Conservation (phyloP, 2,329 filamentous ascomycete species). For the Gliomastix tumulicola region DNA sequence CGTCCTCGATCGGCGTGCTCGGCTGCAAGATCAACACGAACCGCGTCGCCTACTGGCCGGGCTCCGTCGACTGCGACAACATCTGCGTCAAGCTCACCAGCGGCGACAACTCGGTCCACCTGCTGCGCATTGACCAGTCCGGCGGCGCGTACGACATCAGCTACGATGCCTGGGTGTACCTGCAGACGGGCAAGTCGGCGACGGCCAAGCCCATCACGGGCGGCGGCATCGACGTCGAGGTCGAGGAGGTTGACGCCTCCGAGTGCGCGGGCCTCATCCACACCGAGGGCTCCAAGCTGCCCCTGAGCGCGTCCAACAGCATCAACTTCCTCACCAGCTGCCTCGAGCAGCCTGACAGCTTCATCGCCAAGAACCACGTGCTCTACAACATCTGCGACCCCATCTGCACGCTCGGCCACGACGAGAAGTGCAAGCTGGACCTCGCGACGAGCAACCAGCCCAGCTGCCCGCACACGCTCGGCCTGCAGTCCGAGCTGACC, state of each 20-base stretch:
- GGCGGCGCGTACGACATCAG: slow-evolving; percentile 50
- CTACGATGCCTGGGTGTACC: slow-evolving; percentile 57
- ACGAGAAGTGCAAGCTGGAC: slow-evolving; percentile 44
- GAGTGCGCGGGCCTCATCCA: slow-evolving; percentile 43
- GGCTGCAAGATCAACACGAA: slow-evolving; percentile 56
- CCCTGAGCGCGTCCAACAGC: slow-evolving; percentile 48
- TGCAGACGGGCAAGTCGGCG: slow-evolving; percentile 42
- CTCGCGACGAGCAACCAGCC: slow-evolving; percentile 43
- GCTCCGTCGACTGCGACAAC: slow-evolving; percentile 42
- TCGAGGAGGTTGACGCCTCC: slow-evolving; percentile 36
- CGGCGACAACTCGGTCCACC: slow-evolving; percentile 41
- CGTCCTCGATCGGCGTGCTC: slow-evolving; percentile 49
- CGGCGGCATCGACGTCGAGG: slow-evolving; percentile 44
- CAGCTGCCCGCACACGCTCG: slow-evolving; percentile 37
- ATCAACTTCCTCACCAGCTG: slow-evolving; percentile 47
- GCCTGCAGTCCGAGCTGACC: slow-evolving; percentile 18
- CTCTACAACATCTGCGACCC: slow-evolving; percentile 47
- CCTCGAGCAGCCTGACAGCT: slow-evolving; percentile 34
- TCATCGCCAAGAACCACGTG: slow-evolving; percentile 43
- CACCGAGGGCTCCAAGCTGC: slow-evolving; percentile 40
- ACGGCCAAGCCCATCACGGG: slow-evolving; percentile 35
- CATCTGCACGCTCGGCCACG: slow-evolving; percentile 38
- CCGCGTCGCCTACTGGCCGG: slow-evolving; percentile 55
- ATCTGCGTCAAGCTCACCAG: slow-evolving; percentile 48
- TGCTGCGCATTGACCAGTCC: slow-evolving; percentile 51